phyloP scores from a whole-genome alignment of 2,329 filamentous ascomycete genomes.

The Rhynchosporium secalis region DNA sequence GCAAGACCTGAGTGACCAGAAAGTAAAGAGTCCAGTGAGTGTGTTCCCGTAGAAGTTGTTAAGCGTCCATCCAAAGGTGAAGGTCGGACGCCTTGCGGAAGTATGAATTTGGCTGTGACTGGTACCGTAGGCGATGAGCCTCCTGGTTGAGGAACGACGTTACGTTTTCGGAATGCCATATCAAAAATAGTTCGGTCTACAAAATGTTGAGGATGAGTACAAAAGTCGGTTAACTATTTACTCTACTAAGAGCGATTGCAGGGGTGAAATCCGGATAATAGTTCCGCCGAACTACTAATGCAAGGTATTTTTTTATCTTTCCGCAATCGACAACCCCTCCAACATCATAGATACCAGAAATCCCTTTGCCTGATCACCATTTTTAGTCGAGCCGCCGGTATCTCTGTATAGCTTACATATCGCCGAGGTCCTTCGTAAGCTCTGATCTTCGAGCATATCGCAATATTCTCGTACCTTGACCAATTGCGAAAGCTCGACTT shows the following conservation, averaged over 20 bases:
- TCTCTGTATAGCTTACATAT: too few species aligned
- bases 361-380: too few species aligned
- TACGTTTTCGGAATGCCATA: slow-evolving; percentile 71
- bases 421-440: too few species aligned
- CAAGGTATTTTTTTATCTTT: neutral
- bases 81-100: slow-evolving; percentile 64
- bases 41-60: slow-evolving; percentile 88
- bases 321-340: neutral
- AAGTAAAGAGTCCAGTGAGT: slow-evolving; percentile 79
- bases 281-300: neutral
- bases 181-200: neutral
- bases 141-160: slow-evolving; percentile 46
- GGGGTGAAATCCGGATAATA: neutral
- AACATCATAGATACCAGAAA: too few species aligned
- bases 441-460: too few species aligned
- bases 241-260: neutral
- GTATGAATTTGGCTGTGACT: slow-evolving; percentile 32
- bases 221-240: slow-evolving; percentile 14
- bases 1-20: slow-evolving; percentile 84
- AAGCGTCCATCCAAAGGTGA: slow-evolving; percentile 85
- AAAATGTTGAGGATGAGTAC: neutral
- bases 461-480: too few species aligned
- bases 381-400: too few species aligned
- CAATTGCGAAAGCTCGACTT: neutral
- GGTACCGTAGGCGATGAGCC: neutral